Evolutionary conservation across 495 filamentous ascomycete genomes (phyloP).

Genomic region (Tuber magnatum): DNA sequence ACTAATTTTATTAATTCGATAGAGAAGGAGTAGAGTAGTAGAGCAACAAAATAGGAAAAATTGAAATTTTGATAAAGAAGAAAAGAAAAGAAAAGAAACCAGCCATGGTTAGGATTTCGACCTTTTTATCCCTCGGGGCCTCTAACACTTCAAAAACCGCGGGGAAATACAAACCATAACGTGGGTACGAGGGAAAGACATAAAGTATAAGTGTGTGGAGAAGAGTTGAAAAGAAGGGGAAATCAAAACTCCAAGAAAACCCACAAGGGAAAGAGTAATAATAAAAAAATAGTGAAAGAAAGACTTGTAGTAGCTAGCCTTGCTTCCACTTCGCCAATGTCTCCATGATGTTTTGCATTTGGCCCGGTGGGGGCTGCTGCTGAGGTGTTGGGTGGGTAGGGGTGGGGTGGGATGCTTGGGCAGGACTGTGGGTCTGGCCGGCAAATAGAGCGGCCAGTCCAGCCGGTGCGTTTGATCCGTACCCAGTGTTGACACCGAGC

Average conservation of each 20-base stretch:
- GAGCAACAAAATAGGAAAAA: background rate
- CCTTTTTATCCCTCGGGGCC: background rate
- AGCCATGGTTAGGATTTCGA: background rate
- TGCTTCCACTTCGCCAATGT: conserved; percentile 47
- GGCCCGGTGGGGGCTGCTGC: conserved; percentile 37
- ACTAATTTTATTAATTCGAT: conserved; percentile 45
- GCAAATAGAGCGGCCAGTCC: conserved; percentile 35
- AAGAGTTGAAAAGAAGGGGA: background rate
- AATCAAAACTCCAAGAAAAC: background rate
- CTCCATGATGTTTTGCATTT: conserved; percentile 49
- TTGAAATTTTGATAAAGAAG: background rate
- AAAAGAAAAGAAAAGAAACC: background rate
- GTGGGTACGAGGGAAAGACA: background rate
- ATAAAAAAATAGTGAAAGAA: background rate
- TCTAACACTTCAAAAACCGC: background rate
- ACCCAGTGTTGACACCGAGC: conserved; percentile 33
- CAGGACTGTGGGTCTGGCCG: conserved; percentile 41
- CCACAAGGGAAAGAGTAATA: background rate
- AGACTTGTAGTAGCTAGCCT: conserved; percentile 33
- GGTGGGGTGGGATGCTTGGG: conserved; percentile 29
- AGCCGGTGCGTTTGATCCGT: conserved; percentile 21
- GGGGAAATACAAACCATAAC: background rate
- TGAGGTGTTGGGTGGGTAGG: conserved; percentile 35
- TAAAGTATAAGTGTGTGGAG: background rate
- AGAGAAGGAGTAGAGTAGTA: background rate